These are phyloP conservation scores for Firmiana major DNA, from an alignment of 345 rosid species.

Conservation along the genomic window DNA sequence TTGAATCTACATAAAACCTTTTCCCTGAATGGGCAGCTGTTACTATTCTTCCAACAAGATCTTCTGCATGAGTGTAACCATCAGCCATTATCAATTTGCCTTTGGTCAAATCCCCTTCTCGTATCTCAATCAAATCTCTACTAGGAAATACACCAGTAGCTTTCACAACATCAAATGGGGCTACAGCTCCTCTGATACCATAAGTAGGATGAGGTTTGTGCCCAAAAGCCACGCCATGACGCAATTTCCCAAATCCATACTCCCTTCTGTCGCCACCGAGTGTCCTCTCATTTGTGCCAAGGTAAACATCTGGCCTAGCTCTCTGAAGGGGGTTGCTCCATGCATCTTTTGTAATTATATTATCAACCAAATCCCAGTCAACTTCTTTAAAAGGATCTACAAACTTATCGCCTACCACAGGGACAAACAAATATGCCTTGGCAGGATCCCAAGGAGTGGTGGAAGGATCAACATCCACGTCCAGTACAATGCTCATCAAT, in stretches of 20 bases:
- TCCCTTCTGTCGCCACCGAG: slow-evolving; percentile 99
- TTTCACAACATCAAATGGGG: slow-evolving; percentile 84
- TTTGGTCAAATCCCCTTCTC: slow-evolving; percentile 33
- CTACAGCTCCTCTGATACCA: slow-evolving; percentile 98
- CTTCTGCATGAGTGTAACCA: slow-evolving; percentile 46
- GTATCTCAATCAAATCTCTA: slow-evolving; percentile 46
- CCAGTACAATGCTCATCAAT: slow-evolving; percentile 97
- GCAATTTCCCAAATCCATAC: slow-evolving; percentile 94
- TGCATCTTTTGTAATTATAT: slow-evolving; percentile 50
- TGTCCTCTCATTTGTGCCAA: slow-evolving; percentile 96
- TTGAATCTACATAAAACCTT: slow-evolving; percentile 93
- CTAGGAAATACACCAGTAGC: slow-evolving; percentile 85
- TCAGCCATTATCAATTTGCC: slow-evolving; percentile 87
- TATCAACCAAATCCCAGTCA: slow-evolving; percentile 80
- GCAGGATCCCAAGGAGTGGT: slow-evolving; percentile 99
- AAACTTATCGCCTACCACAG: slow-evolving; percentile 66
- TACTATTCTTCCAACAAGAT: slow-evolving; percentile 77
- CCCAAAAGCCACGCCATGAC: slow-evolving; percentile 80
- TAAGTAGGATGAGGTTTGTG: slow-evolving; percentile 95
- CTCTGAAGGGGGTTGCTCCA: slow-evolving; percentile 98
- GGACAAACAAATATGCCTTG: slow-evolving; percentile 96
- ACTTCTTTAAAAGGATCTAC: slow-evolving; percentile 67
- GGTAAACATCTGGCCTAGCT: slow-evolving; percentile 97
- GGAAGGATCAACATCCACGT: slow-evolving; percentile 98
- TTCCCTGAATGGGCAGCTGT: slow-evolving; percentile 99